phyloP scores from a whole-genome alignment of 768 basidiomycete species.

The Amanita muscaria region DNA sequence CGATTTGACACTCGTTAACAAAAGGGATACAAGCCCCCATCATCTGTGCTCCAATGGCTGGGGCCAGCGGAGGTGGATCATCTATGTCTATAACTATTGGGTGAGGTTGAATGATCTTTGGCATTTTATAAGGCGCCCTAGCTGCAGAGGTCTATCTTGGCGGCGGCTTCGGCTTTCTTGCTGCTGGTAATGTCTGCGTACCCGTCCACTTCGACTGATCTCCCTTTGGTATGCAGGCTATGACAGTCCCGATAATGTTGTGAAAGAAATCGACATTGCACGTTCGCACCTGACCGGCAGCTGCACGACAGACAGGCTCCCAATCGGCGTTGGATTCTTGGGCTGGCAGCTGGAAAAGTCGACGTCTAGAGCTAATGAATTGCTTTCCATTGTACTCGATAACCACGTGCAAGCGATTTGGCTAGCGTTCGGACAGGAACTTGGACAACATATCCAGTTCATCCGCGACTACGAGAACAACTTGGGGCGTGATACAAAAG shows the following conservation, averaged over 20 bases:
- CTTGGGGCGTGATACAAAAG: slow-evolving; percentile 29
- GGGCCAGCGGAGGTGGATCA: slow-evolving; percentile 47
- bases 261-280: slow-evolving; percentile 44
- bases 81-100: slow-evolving; percentile 13
- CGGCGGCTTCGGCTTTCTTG: slow-evolving; percentile 72
- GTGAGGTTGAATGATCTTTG: not conserved
- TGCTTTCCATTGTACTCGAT: slow-evolving; percentile 44
- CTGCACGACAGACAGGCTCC: slow-evolving; percentile 30
- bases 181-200: no score
- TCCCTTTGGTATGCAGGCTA: slow-evolving; percentile 30
- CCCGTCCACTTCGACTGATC: no score
- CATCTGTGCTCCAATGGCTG: slow-evolving; percentile 63
- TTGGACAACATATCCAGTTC: slow-evolving; percentile 51
- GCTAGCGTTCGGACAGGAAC: slow-evolving; percentile 60
- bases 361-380: slow-evolving; percentile 26
- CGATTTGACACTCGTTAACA: not conserved
- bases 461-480: slow-evolving; percentile 47
- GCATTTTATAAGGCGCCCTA: slow-evolving; percentile 28
- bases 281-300: slow-evolving; percentile 31
- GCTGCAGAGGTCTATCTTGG: slow-evolving; percentile 55
- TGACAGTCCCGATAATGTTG: slow-evolving; percentile 33
- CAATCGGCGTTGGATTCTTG: slow-evolving; percentile 70
- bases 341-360: slow-evolving; percentile 60
- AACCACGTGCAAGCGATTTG: slow-evolving; percentile 57
- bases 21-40: slow-evolving; percentile 52